phyloP scores from a whole-genome alignment of 257 asterid genomes.

The Jaltomata sinuosa region DNA sequence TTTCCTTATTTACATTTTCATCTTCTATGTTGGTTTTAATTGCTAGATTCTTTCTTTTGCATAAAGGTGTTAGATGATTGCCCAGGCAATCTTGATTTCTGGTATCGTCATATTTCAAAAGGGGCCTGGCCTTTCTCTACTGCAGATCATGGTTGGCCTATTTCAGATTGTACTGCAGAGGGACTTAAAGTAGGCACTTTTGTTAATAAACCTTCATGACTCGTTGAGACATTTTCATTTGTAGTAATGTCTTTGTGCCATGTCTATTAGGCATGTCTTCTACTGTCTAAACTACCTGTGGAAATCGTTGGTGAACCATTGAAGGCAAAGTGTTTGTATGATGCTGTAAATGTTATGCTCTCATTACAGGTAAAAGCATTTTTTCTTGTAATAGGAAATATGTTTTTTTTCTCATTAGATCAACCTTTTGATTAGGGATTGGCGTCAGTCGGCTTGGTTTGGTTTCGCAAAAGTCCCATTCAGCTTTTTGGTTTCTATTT shows the following conservation, averaged over 20 bases:
- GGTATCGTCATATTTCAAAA: slow-evolving; percentile 98
- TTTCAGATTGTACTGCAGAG: slow-evolving; percentile 97
- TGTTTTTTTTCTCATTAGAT: background rate
- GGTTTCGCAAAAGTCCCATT: background rate
- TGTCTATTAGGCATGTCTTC: slow-evolving; percentile 45
- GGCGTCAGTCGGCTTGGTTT: background rate
- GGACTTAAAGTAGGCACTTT: slow-evolving; percentile 61
- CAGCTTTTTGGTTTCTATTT: background rate
- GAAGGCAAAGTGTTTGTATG: slow-evolving; percentile 47
- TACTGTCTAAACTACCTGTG: slow-evolving; percentile 56
- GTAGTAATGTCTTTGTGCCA: background rate
- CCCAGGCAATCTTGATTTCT: slow-evolving; percentile 63
- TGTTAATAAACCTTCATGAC: background rate
- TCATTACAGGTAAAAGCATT: slow-evolving; percentile 63
- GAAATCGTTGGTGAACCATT: slow-evolving; percentile 67
- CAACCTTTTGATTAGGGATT: background rate
- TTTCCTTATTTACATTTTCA: background rate
- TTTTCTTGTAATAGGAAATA: background rate
- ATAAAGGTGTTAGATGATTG: slow-evolving; percentile 76
- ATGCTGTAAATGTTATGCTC: slow-evolving; percentile 79
- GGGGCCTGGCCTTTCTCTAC: slow-evolving; percentile 99
- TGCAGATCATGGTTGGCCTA: slow-evolving; percentile 97
- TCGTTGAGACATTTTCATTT: background rate
- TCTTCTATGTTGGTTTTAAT: background rate
- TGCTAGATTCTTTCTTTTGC: slow-evolving; percentile 5